Percentiles rank a stretch among this genome's conserved stretches.
phyloP scores from a whole-genome alignment of 768 basidiomycete species.

The Pleurotus djamor region DNA sequence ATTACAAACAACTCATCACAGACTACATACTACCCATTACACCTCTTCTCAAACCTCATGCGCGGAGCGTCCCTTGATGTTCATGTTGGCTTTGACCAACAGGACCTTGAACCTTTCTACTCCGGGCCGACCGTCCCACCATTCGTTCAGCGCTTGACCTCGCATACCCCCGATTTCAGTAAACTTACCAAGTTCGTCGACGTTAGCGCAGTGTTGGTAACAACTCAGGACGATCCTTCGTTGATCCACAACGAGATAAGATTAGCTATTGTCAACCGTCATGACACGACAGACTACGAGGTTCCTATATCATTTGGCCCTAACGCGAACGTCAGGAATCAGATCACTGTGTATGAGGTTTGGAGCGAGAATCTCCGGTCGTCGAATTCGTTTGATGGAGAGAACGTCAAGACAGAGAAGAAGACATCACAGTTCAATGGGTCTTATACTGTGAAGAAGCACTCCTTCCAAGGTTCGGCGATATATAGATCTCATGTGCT shows the following conservation, averaged over 20 bases:
- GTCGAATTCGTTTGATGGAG: constrained; percentile 39
- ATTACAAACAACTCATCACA: constrained; percentile 10
- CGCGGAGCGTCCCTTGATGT: constrained; percentile 40
- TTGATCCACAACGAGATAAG: constrained; percentile 31
- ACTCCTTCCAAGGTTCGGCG: constrained; percentile 45
- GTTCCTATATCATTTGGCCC: constrained; percentile 37
- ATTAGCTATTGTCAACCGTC: constrained; percentile 52
- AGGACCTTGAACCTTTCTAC: constrained; percentile 20
- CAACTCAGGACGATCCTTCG: constrained; percentile 11
- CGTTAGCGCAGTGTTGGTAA: constrained; percentile 42
- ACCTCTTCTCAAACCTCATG: constrained; percentile 58
- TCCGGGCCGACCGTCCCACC: constrained; percentile 47
- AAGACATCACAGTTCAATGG: constrained; percentile 29
- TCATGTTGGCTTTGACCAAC: constrained; percentile 27
- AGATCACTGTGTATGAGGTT: constrained; percentile 45
- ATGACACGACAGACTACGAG: constrained; percentile 32
- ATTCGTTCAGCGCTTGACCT: constrained; percentile 42
- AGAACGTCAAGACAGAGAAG: constrained; percentile 32
- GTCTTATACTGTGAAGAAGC: constrained; percentile 33
- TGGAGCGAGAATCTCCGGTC: constrained; percentile 46
- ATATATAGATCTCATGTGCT: background rate
- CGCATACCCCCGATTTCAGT: constrained; percentile 26
- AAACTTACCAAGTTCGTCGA: constrained; percentile 44
- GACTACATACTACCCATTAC: constrained; percentile 51
- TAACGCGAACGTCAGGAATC: constrained; percentile 12